phyloP scores from a whole-genome alignment of 2,329 filamentous ascomycete genomes.

The Alternaria sp. region DNA sequence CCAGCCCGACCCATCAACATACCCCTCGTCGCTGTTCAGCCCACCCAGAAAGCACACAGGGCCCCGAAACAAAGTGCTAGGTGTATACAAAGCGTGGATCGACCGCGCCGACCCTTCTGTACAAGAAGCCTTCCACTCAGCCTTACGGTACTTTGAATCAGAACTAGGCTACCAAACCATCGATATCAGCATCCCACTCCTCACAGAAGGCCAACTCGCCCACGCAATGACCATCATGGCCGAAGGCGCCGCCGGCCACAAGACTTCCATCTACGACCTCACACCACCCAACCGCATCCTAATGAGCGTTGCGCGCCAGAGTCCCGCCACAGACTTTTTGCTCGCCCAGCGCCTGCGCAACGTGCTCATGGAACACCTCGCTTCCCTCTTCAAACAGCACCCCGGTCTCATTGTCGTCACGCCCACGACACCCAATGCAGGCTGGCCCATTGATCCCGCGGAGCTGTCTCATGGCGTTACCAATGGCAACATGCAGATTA shows the following conservation, averaged over 20 bases:
- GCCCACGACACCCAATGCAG: slow-evolving; percentile 78
- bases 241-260: slow-evolving; percentile 68
- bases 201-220: slow-evolving; percentile 77
- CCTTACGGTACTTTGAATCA: slow-evolving; percentile 66
- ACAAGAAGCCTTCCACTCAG: slow-evolving; percentile 66
- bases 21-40: slow-evolving; percentile 70
- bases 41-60: slow-evolving; percentile 59
- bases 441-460: slow-evolving; percentile 76
- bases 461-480: slow-evolving; percentile 71
- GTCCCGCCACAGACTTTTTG: slow-evolving; percentile 74
- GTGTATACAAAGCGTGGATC: slow-evolving; percentile 75
- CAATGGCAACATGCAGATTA: slow-evolving; percentile 76
- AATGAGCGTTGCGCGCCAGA: slow-evolving; percentile 70
- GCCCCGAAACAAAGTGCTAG: slow-evolving; percentile 67
- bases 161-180: slow-evolving; percentile 64
- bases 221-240: slow-evolving; percentile 80
- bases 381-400: slow-evolving; percentile 72
- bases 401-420: slow-evolving; percentile 81
- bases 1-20: slow-evolving; percentile 71
- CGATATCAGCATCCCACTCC: slow-evolving; percentile 71
- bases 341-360: slow-evolving; percentile 77
- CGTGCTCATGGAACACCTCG: slow-evolving; percentile 80
- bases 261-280: slow-evolving; percentile 63
- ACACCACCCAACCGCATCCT: slow-evolving; percentile 75
- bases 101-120: slow-evolving; percentile 73